Conservation (phyloP, 768 basidiomycete species). For the Omphalotus guepiniiformis region DNA sequence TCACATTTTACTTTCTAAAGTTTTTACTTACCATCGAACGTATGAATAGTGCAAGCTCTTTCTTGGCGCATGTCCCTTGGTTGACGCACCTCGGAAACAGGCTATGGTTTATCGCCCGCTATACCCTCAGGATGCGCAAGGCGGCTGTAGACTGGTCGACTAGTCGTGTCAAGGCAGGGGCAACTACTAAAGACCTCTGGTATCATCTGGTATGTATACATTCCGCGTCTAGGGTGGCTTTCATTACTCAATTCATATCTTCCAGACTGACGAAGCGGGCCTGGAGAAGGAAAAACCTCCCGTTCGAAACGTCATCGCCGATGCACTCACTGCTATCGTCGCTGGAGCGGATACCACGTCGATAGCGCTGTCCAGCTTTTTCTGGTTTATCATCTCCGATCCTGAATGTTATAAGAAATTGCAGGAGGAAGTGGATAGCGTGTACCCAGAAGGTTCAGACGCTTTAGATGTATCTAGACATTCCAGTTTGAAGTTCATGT, state of each 20-base stretch:
- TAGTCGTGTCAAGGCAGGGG: conserved; percentile 17
- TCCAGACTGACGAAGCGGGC: conserved; percentile 23
- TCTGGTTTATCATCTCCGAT: conserved; percentile 1
- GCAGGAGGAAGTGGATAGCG: conserved; percentile 4
- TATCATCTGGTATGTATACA: conserved; percentile 35
- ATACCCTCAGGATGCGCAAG: conserved; percentile 17
- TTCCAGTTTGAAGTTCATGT: conserved; percentile 27
- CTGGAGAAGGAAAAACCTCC: conserved; percentile 17
- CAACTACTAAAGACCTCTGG: conserved; percentile 28
- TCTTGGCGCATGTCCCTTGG: conserved; percentile 21
- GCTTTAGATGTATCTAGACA: conserved; percentile 8
- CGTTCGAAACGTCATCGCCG: conserved; percentile 10
- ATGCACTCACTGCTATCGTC: conserved; percentile 6
- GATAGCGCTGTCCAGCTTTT: neutral
- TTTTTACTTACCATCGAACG: conserved; percentile 5
- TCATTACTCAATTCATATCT: neutral
- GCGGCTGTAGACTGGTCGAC: conserved; percentile 20
- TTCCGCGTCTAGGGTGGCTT: neutral
- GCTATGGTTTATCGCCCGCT: conserved; percentile 26
- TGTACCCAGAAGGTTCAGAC: conserved; percentile 7
- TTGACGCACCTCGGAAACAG: conserved; percentile 15
- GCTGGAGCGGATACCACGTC: conserved; percentile 8
- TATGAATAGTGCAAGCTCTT: conserved; percentile 7
- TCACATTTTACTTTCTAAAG: conserved; percentile 12
- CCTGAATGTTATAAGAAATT: conserved; percentile 6